Evolutionary conservation across 192 early-diverging fungal genomes (phyloP).

Genomic region (Mortierella hygrophila): DNA sequence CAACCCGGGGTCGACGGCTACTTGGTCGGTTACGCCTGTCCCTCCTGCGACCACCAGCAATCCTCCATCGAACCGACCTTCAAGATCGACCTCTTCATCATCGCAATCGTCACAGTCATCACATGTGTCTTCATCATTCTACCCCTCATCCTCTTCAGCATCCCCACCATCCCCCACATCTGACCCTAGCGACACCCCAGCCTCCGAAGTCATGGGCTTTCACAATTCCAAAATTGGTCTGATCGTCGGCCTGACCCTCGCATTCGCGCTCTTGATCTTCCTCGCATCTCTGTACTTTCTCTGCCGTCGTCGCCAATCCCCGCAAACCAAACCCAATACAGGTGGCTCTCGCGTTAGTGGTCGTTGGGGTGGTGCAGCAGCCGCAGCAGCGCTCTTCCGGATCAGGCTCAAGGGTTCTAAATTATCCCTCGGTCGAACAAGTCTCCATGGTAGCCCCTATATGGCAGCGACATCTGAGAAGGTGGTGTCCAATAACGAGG

Average conservation of each 20-base stretch:
- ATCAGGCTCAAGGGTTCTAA: constrained; percentile 10
- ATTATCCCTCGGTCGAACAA: neutral
- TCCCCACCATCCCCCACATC: neutral
- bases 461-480: neutral
- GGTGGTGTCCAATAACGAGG: neutral
- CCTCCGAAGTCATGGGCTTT: neutral
- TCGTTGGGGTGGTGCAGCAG: neutral
- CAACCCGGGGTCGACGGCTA: neutral
- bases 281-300: neutral
- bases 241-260: constrained; percentile 11
- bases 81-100: neutral
- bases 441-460: neutral
- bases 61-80: neutral
- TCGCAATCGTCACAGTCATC: neutral
- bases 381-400: neutral
- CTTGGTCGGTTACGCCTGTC: neutral
- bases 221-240: neutral
- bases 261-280: neutral
- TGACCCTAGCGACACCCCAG: neutral
- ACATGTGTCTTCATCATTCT: neutral
- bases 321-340: neutral
- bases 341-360: neutral
- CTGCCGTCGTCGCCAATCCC: neutral
- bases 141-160: neutral
- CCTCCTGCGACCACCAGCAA: neutral